These are phyloP conservation scores for Lactarius trivialis DNA, from an alignment of 768 basidiomycete species.

Conservation along the genomic window DNA sequence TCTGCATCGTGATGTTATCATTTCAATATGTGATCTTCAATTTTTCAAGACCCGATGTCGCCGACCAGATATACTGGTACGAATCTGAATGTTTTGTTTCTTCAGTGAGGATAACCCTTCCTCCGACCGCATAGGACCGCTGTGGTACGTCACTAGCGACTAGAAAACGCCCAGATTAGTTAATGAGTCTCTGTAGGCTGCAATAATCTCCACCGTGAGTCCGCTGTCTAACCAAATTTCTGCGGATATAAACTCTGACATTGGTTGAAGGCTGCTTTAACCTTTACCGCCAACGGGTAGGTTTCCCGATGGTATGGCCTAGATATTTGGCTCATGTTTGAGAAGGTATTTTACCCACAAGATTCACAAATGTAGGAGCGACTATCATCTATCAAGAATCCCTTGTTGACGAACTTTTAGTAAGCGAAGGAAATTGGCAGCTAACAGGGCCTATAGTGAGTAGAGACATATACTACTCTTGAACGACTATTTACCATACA, in stretches of 20 bases:
- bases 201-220: slow-evolving; percentile 7
- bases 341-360: slow-evolving; percentile 13
- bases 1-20: neutral
- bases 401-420: neutral
- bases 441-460: slow-evolving; percentile 9
- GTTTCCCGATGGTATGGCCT: neutral
- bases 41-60: neutral
- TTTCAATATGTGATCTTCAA: slow-evolving; percentile 15
- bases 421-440: slow-evolving; percentile 18
- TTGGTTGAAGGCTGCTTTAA: neutral
- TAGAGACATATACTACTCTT: neutral
- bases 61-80: slow-evolving; percentile 8
- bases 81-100: neutral
- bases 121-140: neutral
- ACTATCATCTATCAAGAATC: neutral
- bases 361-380: slow-evolving; percentile 12
- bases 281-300: slow-evolving; percentile 15
- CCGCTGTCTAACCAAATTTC: neutral
- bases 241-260: neutral
- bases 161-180: neutral
- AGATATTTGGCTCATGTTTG: neutral
- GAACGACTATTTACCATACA: neutral
- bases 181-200: neutral
- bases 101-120: neutral
- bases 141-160: slow-evolving; percentile 2